Conservation (phyloP, 352 stramenopile species). For the Globisporangium megalacanthum region DNA sequence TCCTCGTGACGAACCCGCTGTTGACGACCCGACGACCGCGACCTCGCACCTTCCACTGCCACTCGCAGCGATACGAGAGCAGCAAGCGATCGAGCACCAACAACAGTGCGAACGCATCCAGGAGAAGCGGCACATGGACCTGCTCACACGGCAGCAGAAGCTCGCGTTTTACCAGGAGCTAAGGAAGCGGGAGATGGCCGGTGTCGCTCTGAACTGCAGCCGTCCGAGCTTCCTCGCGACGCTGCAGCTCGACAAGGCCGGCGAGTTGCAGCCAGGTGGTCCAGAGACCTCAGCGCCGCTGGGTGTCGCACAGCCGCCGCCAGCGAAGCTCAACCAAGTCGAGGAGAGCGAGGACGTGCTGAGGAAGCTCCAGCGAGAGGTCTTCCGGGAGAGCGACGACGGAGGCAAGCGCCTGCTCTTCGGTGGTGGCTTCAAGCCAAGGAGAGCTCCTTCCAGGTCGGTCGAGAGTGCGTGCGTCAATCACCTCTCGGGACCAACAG, state of each 20-base stretch:
- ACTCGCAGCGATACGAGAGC: neutral
- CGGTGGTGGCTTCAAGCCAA: constrained; percentile 29
- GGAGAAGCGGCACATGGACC: constrained; percentile 10
- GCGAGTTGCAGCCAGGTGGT: too few relatives aligned
- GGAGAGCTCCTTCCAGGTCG: neutral
- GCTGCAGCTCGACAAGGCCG: constrained; percentile 17
- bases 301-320: too few relatives aligned
- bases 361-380: constrained; percentile 8
- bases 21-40: neutral
- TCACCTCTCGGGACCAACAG: too few relatives aligned
- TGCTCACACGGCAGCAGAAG: constrained; percentile 12
- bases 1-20: neutral
- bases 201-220: constrained; percentile 9
- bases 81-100: constrained; percentile 6
- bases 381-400: constrained; percentile 11
- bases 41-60: neutral
- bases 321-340: neutral
- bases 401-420: constrained; percentile 20
- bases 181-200: constrained; percentile 13
- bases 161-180: constrained; percentile 16
- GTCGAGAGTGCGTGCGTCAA: neutral
- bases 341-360: constrained; percentile 3
- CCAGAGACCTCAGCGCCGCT: neutral
- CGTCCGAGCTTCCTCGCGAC: constrained; percentile 25
- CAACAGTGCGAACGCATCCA: constrained; percentile 11